phyloP scores from a whole-genome alignment of 768 basidiomycete genomes.

The Suillus plorans region DNA sequence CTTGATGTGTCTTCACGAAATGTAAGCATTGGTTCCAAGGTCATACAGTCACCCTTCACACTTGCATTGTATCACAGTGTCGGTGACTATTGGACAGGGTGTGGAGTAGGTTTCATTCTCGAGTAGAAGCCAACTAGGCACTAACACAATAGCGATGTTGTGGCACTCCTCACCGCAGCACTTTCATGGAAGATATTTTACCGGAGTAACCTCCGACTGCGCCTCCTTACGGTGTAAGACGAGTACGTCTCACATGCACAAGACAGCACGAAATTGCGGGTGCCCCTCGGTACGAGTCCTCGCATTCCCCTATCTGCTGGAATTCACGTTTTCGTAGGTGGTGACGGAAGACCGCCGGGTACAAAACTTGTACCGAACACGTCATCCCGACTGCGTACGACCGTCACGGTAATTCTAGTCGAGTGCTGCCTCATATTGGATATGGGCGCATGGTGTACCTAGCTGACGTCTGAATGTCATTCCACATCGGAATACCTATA shows the following conservation, averaged over 20 bases:
- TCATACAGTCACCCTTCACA: slow-evolving; percentile 6
- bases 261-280: slow-evolving; percentile 34
- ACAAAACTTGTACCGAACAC: slow-evolving; percentile 35
- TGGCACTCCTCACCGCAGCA: slow-evolving; percentile 24
- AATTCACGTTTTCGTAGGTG: slow-evolving; percentile 19
- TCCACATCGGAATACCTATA: slow-evolving; percentile 21
- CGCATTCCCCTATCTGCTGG: slow-evolving; percentile 16
- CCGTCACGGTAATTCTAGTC: slow-evolving; percentile 14
- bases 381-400: slow-evolving; percentile 32
- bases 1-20: slow-evolving; percentile 35
- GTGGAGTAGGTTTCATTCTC: slow-evolving; percentile 28
- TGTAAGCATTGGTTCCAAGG: slow-evolving; percentile 22
- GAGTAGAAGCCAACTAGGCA: background rate
- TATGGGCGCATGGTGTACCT: background rate
- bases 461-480: background rate
- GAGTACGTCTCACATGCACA: slow-evolving; percentile 34
- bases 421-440: slow-evolving; percentile 5
- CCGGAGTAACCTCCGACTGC: slow-evolving; percentile 32
- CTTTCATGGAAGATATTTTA: slow-evolving; percentile 39
- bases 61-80: slow-evolving; percentile 21
- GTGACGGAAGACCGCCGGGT: slow-evolving; percentile 36
- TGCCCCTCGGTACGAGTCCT: slow-evolving; percentile 25
- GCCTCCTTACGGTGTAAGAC: slow-evolving; percentile 32
- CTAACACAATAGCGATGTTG: background rate
- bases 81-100: slow-evolving; percentile 37